Evolutionary conservation across 495 filamentous ascomycete genomes (phyloP).

Genomic region (Coniosporium apollinis): DNA sequence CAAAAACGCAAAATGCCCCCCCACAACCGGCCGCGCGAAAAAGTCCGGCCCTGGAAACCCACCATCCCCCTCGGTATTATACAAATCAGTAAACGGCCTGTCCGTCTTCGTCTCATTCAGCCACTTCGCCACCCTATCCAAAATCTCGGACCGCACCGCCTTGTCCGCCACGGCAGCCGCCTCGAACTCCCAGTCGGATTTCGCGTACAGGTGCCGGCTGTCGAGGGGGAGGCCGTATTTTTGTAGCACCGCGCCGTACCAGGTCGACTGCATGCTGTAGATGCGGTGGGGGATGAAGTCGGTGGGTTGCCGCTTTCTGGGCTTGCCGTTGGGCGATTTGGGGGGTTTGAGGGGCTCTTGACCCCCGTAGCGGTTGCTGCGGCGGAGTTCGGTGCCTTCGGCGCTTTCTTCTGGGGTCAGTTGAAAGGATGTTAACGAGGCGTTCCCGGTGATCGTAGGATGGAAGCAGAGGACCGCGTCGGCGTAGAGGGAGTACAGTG

Average conservation of each 20-base stretch:
- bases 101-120: slow-evolving; percentile 26
- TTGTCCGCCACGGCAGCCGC: slow-evolving; percentile 22
- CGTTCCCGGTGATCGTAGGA: slow-evolving; percentile 12
- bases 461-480: slow-evolving; percentile 28
- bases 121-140: slow-evolving; percentile 22
- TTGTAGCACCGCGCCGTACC: slow-evolving; percentile 24
- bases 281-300: slow-evolving; percentile 26
- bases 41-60: slow-evolving; percentile 23
- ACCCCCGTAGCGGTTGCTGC: background rate
- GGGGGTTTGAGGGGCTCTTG: background rate
- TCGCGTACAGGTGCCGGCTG: slow-evolving; percentile 26
- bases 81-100: slow-evolving; percentile 25
- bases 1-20: slow-evolving; percentile 26
- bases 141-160: slow-evolving; percentile 16
- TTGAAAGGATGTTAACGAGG: background rate
- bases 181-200: slow-evolving; percentile 29
- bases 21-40: slow-evolving; percentile 26
- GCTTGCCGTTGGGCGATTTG: background rate
- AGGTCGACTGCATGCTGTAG: slow-evolving; percentile 23
- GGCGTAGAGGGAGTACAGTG: slow-evolving; percentile 30
- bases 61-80: slow-evolving; percentile 23
- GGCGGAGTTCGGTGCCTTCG: background rate
- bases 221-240: slow-evolving; percentile 29
- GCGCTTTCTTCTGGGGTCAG: background rate
- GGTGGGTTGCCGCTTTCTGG: too few relatives aligned